Base-by-base conservation (phyloP, 2,329 filamentous ascomycete species). In the Cylindrodendrum hubeiense region DNA sequence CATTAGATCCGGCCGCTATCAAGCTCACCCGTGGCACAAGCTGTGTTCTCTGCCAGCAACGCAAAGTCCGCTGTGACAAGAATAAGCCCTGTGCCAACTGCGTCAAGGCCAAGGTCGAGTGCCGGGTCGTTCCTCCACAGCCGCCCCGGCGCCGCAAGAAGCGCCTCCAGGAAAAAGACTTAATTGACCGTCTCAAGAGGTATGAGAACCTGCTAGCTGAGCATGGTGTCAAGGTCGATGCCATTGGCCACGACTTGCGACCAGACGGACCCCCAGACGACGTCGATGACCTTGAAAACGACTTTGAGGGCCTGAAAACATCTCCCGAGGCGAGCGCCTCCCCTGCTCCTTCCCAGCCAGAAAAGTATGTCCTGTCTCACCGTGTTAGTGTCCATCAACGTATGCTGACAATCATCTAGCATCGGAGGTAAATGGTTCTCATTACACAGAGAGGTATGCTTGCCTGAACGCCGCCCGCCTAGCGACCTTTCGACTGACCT, bases 21-120 rank as follows among this genome's bases (percentile, higher is more conserved):
- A 89, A 89, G 77, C 78, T 89, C 70, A 89, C 86, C 41, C 83
- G 87, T 53, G 87, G 87, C 63, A 87, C 87, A 66, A 88, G 86
- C 65, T 95, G 93, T 73, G 85, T 93, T 15, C 84, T 90, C 21
- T 95, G 93, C 75, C 91, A 94, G 76, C 91, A 92, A 76, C 88
- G 91, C 66, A 94, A 94, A 77, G 86, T 94, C 44, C 90, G 90
- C 65, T 94, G 92, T 78, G 89, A 93, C 78, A 91, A 91, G 78
- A 88, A 86, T 71, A 90, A 90, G 78, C 91, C 91, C 17, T 94
- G 92, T 75, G 83, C 86, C 72, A 91, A 91, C 78, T 93, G 91
- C 74, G 81, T 89, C 75, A 90, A 87, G 78, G 85, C 87, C 56
- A 80, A 84, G 22, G 85, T 85, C 33, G 86, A 92, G 69, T 94